Evolutionary conservation across 305 asterid species (phyloP), one percentile per base, ranked within the genome.

Genomic region (Solanum hybrid): DNA sequence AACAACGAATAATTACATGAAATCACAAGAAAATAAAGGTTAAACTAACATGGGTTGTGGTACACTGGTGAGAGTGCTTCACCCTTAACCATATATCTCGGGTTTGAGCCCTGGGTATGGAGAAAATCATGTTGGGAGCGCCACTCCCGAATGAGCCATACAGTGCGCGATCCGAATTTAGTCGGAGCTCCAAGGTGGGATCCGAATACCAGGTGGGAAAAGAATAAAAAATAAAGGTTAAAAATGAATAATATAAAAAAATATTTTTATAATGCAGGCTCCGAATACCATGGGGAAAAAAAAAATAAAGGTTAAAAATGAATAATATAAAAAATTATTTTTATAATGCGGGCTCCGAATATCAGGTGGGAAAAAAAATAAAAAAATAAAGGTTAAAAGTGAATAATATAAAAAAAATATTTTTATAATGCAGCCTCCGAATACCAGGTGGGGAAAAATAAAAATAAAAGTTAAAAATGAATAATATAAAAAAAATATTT

Each of bases 31-130:
- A 51, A 51, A 16, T 51, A 51, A 51, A 16, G 56, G 56, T 12
- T 42, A 42, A 12, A 42, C 56, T 42, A 42, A 2, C 22, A 6
- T 51, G 66, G 0, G 4, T 51, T 51, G 66, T 51, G 66, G 22
- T 51, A 4, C 66, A 51, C 0, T 16, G 1, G n/a, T 16, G 4
- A 51, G 3, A 16, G n/a, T 51, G 4, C 0, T 51, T 51, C 4
- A 16, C 9, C 2, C 66, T 51, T 51, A 51, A 51, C 3, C 1
- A 51, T 0, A 51, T 0, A 51, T 51, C 7, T 51, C 0, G 4
- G 22, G 4, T 16, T 51, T 1, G n/a, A 5, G 0, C 0, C 22
- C 0, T 40, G 1, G 16, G 51, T 40, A 51, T 16, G 9, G 3
- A 51, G 66, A 51, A 16, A 51, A 51, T 51, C 3, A 0, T 51